Conservation (phyloP, 2,329 filamentous ascomycete species). For the Hymenoscyphus fructigenus region DNA sequence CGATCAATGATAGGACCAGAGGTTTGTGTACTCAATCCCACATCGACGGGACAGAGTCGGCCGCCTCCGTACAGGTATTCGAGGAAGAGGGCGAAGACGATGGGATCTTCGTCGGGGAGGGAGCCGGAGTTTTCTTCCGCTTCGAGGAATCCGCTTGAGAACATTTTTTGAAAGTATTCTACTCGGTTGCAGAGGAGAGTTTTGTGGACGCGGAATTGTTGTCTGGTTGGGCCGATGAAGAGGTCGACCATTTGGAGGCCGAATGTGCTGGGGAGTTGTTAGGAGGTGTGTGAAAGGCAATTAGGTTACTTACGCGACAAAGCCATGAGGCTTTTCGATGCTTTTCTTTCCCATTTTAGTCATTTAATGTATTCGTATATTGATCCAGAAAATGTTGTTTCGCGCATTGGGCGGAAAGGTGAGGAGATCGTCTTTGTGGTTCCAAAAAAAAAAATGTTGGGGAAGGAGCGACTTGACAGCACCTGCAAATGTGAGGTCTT, state of each 20-base stretch:
- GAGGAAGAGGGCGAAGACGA: constrained; percentile 18
- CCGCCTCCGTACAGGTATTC: constrained; percentile 20
- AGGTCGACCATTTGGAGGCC: constrained; percentile 16
- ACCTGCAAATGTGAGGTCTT: too few species aligned
- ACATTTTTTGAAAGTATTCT: constrained; percentile 23
- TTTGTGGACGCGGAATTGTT: constrained; percentile 21
- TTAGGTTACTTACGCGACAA: constrained; percentile 11
- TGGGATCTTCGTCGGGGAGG: constrained; percentile 22
- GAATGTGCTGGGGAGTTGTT: constrained; percentile 11
- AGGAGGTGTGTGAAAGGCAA: neutral
- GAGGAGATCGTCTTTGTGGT: neutral
- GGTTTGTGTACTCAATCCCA: constrained; percentile 4
- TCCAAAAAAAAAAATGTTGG: neutral
- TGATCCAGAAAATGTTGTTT: neutral
- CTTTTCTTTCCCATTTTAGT: constrained; percentile 2
- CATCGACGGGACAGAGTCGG: constrained; percentile 10
- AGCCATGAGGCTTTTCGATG: neutral
- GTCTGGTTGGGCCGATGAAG: constrained; percentile 10
- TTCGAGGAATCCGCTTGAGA: constrained; percentile 22
- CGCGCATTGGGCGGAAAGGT: neutral
- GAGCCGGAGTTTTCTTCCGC: constrained; percentile 10
- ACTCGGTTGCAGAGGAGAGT: constrained; percentile 16
- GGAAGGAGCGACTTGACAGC: constrained; percentile 1
- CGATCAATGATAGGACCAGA: constrained; percentile 8
- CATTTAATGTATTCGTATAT: neutral